phyloP scores from a whole-genome alignment of 768 basidiomycete species.

The Pleurotus salmoneostramineus region DNA sequence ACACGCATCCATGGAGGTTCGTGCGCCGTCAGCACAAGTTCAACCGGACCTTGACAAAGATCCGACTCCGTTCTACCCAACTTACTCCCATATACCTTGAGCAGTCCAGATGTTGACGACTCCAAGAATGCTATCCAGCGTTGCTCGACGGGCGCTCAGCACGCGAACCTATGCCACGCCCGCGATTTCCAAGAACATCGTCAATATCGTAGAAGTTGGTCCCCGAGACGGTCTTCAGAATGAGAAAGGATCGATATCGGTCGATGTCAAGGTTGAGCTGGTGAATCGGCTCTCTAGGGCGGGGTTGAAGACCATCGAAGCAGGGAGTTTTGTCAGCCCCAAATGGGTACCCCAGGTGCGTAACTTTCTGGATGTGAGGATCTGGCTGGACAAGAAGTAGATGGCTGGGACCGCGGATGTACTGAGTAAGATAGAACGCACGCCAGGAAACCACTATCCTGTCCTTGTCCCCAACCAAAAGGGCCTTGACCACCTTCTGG shows the following conservation, averaged over 20 bases:
- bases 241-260: conserved; percentile 69
- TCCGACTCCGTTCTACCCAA: neutral
- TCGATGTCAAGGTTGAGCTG: conserved; percentile 73
- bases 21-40: neutral
- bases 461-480: conserved; percentile 81
- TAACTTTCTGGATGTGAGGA: neutral
- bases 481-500: conserved; percentile 66
- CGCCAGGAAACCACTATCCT: conserved; percentile 60
- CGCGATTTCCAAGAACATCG: conserved; percentile 26
- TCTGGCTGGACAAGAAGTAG: conserved; percentile 30
- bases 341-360: conserved; percentile 91
- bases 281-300: conserved; percentile 69
- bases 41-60: neutral
- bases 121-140: neutral
- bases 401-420: conserved; percentile 87
- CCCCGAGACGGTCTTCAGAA: conserved; percentile 93
- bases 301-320: conserved; percentile 70
- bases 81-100: neutral
- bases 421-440: conserved; percentile 50
- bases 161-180: conserved; percentile 20
- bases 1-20: neutral
- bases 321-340: conserved; percentile 88
- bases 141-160: neutral
- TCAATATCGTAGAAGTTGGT: conserved; percentile 85
- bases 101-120: neutral